phyloP scores from a whole-genome alignment of 805 yeast genomes.

The Yamadazyma olivae region DNA sequence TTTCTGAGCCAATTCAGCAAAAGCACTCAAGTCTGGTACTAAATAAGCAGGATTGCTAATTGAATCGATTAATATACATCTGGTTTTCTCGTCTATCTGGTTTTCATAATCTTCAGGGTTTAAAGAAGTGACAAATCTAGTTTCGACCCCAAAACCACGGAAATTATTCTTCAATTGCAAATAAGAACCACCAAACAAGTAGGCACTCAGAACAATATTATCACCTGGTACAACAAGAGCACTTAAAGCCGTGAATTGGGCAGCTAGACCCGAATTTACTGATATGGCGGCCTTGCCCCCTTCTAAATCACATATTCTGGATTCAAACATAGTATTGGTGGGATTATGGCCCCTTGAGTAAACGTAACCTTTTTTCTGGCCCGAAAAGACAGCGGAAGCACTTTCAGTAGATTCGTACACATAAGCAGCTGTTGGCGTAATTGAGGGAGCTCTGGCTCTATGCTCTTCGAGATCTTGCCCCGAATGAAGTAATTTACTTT shows the following conservation, averaged over 20 bases:
- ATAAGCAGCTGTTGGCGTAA: constrained; percentile 86
- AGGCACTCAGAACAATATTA: constrained; percentile 82
- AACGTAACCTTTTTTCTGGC: constrained; percentile 78
- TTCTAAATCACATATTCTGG: constrained; percentile 88
- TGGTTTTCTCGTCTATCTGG: constrained; percentile 68
- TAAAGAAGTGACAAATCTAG: constrained; percentile 82
- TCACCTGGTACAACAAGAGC: constrained; percentile 85
- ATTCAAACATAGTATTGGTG: constrained; percentile 85
- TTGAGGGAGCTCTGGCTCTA: constrained; percentile 86
- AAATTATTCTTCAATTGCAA: constrained; percentile 90
- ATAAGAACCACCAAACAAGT: constrained; percentile 91
- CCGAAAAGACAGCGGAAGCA: constrained; percentile 85
- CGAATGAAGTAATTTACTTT: constrained; percentile 90
- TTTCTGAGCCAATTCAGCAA: constrained; percentile 53
- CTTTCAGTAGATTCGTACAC: constrained; percentile 84
- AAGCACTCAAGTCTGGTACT: constrained; percentile 82
- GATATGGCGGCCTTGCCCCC: constrained; percentile 90
- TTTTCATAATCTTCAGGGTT: constrained; percentile 46
- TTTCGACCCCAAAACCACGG: constrained; percentile 82
- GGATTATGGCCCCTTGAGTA: constrained; percentile 92
- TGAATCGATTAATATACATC: constrained; percentile 84
- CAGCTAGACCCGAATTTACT: constrained; percentile 91
- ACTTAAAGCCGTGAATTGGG: constrained; percentile 79
- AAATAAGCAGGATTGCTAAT: constrained; percentile 91
- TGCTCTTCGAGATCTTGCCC: constrained; percentile 75